These are phyloP conservation scores for Peterozyma toletana DNA, from an alignment of 805 yeast species.

Conservation along the genomic window DNA sequence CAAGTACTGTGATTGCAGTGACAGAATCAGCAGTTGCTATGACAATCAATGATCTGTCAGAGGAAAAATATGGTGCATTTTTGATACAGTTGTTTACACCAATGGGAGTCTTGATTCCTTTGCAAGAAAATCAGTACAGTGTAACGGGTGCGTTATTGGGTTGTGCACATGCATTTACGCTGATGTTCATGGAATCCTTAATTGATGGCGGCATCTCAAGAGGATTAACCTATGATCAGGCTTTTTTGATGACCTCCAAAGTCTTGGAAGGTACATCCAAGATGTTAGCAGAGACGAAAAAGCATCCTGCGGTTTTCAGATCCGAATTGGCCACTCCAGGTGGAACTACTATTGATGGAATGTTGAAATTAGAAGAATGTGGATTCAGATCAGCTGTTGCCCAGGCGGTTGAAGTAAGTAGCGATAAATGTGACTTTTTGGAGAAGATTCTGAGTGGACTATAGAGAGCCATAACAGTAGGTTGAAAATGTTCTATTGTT, in stretches of 20 bases:
- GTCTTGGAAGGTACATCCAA: constrained; percentile 4
- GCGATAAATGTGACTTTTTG: constrained; percentile 3
- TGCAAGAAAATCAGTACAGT: background rate
- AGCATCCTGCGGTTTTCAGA: constrained; percentile 1
- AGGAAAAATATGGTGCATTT: background rate
- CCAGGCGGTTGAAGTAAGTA: constrained; percentile 3
- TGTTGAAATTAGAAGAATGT: constrained; percentile 2
- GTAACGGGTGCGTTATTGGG: constrained; percentile 3
- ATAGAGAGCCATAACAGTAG: no score
- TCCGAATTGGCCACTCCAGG: constrained; percentile 4
- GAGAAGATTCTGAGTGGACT: background rate
- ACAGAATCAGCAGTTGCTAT: constrained; percentile 3
- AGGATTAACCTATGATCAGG: constrained; percentile 3
- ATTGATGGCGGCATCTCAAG: constrained; percentile 6
- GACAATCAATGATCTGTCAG: background rate
- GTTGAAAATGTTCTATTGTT: no score
- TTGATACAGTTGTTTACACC: background rate
- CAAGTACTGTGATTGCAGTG: constrained; percentile 3
- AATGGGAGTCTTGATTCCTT: constrained; percentile 1
- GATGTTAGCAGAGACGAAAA: constrained; percentile 1
- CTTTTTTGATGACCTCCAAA: constrained; percentile 2
- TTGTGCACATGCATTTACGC: constrained; percentile 3
- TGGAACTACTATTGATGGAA: constrained; percentile 7
- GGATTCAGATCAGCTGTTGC: constrained; percentile 1
- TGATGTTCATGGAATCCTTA: constrained; percentile 4